These are phyloP conservation scores for Cyberlindnera americana DNA, from an alignment of 805 yeast species.

Conservation along the genomic window DNA sequence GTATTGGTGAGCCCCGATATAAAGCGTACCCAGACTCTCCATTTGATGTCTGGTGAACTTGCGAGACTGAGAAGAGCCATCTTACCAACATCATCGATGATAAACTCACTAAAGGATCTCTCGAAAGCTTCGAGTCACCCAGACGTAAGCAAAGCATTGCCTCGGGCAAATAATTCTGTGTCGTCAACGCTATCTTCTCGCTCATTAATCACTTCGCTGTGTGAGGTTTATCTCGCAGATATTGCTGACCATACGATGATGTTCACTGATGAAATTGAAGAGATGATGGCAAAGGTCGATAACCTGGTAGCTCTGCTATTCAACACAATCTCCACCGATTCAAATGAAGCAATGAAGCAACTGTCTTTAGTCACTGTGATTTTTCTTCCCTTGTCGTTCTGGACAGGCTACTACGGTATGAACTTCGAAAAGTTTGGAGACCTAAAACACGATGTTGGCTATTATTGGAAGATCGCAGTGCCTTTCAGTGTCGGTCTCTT, in stretches of 20 bases:
- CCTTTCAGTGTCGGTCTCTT: constrained; percentile 38
- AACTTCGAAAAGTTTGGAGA: constrained; percentile 38
- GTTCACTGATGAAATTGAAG: constrained; percentile 50
- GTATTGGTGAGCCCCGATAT: constrained; percentile 48
- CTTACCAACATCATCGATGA: constrained; percentile 43
- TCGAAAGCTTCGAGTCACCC: constrained; percentile 18
- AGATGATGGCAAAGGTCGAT: constrained; percentile 50
- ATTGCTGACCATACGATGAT: constrained; percentile 53
- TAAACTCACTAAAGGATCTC: constrained; percentile 43
- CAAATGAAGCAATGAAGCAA: constrained; percentile 51
- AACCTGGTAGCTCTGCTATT: constrained; percentile 49
- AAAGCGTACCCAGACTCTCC: constrained; percentile 48
- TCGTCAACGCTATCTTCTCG: background rate
- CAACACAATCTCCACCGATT: constrained; percentile 54
- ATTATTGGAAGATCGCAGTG: constrained; percentile 28
- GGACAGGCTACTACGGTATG: constrained; percentile 59
- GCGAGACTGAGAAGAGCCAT: constrained; percentile 44
- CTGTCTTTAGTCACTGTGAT: constrained; percentile 55
- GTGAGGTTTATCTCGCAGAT: constrained; percentile 49
- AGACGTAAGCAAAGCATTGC: constrained; percentile 2
- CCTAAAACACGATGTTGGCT: constrained; percentile 29
- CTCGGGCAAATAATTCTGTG: background rate
- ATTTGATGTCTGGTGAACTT: constrained; percentile 51
- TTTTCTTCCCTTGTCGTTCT: constrained; percentile 54
- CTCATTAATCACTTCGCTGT: constrained; percentile 37